phyloP scores from a whole-genome alignment of 306 rosid species.

The Prosopis cineraria region DNA sequence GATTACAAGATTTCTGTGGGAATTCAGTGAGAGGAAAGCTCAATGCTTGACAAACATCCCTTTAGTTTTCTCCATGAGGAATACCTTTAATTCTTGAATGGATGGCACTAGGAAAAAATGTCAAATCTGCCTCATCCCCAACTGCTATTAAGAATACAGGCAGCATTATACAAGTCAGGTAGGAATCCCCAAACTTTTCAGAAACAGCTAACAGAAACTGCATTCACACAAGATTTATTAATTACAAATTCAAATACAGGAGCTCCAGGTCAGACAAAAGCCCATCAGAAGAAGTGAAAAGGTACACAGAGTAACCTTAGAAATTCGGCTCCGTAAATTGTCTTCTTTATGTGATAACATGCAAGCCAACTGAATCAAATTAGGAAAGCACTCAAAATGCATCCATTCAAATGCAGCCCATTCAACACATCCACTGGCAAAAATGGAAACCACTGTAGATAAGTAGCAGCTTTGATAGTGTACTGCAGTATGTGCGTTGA shows the following conservation, averaged over 20 bases:
- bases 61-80: background rate
- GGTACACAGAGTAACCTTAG: constrained; percentile 61
- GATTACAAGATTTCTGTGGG: background rate
- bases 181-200: constrained; percentile 82
- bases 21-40: background rate
- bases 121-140: constrained; percentile 78
- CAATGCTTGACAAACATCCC: background rate
- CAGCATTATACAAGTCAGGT: constrained; percentile 76
- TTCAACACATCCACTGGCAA: constrained; percentile 71
- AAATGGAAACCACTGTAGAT: constrained; percentile 40
- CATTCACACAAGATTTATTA: constrained; percentile 44
- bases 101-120: constrained; percentile 68
- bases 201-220: constrained; percentile 88
- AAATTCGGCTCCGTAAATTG: constrained; percentile 69
- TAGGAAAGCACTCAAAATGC: constrained; percentile 87
- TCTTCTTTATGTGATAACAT: constrained; percentile 93
- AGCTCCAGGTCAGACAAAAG: constrained; percentile 21
- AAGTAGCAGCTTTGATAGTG: constrained; percentile 31
- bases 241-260: constrained; percentile 27
- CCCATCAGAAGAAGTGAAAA: constrained; percentile 10
- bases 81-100: constrained; percentile 83
- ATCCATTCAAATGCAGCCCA: constrained; percentile 96
- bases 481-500: background rate
- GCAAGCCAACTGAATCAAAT: constrained; percentile 80
- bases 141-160: constrained; percentile 82